Evolutionary conservation across 202 grass and related monocot species (phyloP), one percentile per base, ranked within the genome.

Genomic region (Eragrostis tef): DNA sequence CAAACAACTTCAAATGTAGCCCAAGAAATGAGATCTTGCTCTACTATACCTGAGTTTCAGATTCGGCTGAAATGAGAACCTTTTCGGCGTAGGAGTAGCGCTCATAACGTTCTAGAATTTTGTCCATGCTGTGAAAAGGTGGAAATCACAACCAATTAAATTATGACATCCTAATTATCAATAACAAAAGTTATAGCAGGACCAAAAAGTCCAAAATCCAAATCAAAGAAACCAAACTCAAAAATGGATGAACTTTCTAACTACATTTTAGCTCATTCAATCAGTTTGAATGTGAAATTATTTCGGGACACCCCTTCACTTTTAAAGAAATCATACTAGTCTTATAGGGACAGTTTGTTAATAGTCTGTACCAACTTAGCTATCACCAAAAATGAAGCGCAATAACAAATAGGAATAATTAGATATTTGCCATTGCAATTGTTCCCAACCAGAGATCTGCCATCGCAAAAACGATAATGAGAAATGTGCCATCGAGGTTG

Each of bases 31-130:
- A 70, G 46, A 5, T 57, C 0, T 10, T 68, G n/a, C 54, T n/a
- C 3, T 25, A 26, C 7, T 14, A 64, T 86, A 98, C 95, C 95
- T 98, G 88, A 84, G 71, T 83, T 66, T 98, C 82, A 79, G 81
- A 74, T 58, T 94, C 88, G 0, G 84, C 53, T 39, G 90, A 93
- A 25, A 81, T 20, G 63, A 91, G 82, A 62, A 86, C 84, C 26
- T 89, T 94, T 71, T 98, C 87, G 16, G 92, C 82, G 64, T 93
- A 91, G 34, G 84, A 88, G 50, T 94, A 94, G 31, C 79, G 75
- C 72, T 94, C 88, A 70, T 98, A 94, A 8, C 86, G 92, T 78
- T 94, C 92, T 80, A 94, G 84, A 89, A 98, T 94, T 84, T 98
- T 98, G 71, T 98, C 92, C 90, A 98, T 98, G 67, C 92, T 98